phyloP scores from a whole-genome alignment of 129 eudicot genomes.

The Smallanthus sonchifolius region DNA sequence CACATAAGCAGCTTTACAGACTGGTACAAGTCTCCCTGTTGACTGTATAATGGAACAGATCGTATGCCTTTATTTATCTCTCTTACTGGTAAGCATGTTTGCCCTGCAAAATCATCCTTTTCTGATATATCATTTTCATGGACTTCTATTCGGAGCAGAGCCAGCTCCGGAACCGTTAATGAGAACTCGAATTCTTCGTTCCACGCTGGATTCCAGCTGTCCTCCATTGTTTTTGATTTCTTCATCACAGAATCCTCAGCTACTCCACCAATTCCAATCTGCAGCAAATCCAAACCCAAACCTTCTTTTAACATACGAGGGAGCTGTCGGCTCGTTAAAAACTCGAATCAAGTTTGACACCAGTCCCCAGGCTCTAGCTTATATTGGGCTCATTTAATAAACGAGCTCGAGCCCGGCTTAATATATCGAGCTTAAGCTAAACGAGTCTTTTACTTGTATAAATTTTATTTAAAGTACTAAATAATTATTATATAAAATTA shows the following conservation, averaged over 20 bases:
- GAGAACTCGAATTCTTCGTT: slow-evolving; percentile 69
- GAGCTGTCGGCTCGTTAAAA: too few relatives aligned
- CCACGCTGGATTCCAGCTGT: slow-evolving; percentile 87
- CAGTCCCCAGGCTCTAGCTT: too few relatives aligned
- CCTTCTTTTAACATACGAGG: background rate
- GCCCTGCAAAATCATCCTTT: slow-evolving; percentile 88
- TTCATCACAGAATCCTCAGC: slow-evolving; percentile 58
- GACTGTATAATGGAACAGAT: slow-evolving; percentile 58
- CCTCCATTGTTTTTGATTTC: slow-evolving; percentile 67
- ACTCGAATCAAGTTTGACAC: too few relatives aligned
- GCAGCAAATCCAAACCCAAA: slow-evolving; percentile 10
- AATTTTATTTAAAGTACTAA: too few relatives aligned
- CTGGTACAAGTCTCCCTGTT: slow-evolving; percentile 50
- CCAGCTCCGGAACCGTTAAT: slow-evolving; percentile 75
- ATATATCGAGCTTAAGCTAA: too few relatives aligned
- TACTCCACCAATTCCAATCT: slow-evolving; percentile 89
- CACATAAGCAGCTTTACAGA: slow-evolving; percentile 73
- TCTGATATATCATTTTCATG: slow-evolving; percentile 76
- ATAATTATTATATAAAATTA: too few relatives aligned
- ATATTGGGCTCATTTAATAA: too few relatives aligned
- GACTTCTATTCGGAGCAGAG: slow-evolving; percentile 75
- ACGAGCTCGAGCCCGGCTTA: too few relatives aligned
- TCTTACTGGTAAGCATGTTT: slow-evolving; percentile 70
- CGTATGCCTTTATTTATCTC: slow-evolving; percentile 70
- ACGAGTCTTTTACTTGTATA: too few relatives aligned